These are phyloP conservation scores for Mycena albidolilacea DNA, from an alignment of 768 basidiomycete genomes.

Conservation along the genomic window DNA sequence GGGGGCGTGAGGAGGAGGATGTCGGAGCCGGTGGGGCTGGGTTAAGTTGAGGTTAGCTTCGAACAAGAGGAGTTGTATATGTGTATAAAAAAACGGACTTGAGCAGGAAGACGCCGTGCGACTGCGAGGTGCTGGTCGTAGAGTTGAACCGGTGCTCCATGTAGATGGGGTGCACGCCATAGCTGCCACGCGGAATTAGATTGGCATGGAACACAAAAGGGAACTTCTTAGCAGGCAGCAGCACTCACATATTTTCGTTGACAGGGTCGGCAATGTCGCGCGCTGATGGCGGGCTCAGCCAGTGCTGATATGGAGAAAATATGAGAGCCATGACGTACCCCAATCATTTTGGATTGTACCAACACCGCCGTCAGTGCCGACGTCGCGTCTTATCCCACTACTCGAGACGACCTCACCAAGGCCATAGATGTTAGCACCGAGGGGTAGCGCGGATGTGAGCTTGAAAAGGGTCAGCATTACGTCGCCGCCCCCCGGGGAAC, in stretches of 20 bases:
- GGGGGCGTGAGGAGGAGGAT: constrained; percentile 76
- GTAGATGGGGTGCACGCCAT: constrained; percentile 83
- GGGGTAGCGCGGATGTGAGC: constrained; percentile 78
- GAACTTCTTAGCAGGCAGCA: too few species aligned
- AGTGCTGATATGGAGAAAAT: not conserved
- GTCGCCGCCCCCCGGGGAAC: not conserved
- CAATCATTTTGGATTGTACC: constrained; percentile 80
- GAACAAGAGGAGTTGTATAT: constrained; percentile 11
- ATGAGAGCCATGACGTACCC: constrained; percentile 42
- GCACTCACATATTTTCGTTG: constrained; percentile 74
- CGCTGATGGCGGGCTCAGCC: constrained; percentile 42
- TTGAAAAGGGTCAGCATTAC: constrained; percentile 39
- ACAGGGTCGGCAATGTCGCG: constrained; percentile 74
- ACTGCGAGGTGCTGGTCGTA: constrained; percentile 63
- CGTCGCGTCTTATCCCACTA: constrained; percentile 77
- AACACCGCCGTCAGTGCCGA: constrained; percentile 62
- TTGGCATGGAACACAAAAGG: too few species aligned
- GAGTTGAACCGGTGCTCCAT: constrained; percentile 78
- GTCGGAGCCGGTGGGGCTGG: constrained; percentile 80
- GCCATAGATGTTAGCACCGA: constrained; percentile 82
- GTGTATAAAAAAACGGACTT: constrained; percentile 54
- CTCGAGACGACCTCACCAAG: constrained; percentile 81
- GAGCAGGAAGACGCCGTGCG: constrained; percentile 85
- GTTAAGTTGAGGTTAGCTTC: constrained; percentile 17
- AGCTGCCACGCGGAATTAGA: constrained; percentile 53